phyloP scores from a whole-genome alignment of 345 rosid species.

The Euphorbia peplus region DNA sequence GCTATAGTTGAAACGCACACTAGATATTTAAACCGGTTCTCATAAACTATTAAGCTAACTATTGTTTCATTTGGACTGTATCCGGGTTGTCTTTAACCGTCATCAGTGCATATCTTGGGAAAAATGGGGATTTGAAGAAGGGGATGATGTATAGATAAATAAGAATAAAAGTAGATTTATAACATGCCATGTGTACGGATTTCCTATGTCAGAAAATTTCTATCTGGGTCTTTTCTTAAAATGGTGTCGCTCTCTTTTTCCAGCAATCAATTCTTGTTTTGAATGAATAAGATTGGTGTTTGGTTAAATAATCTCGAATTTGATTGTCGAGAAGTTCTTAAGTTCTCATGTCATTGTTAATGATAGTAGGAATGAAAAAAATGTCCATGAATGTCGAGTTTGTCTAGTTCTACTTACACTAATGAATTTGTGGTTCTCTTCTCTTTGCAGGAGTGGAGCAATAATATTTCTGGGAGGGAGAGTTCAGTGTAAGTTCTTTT shows the following conservation, averaged over 20 bases:
- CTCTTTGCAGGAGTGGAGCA: conserved; percentile 61
- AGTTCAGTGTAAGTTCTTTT: conserved; percentile 49
- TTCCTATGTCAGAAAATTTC: conserved; percentile 1
- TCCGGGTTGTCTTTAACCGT: not conserved
- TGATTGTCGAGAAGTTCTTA: not conserved
- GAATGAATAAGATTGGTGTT: not conserved
- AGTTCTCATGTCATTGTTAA: not conserved
- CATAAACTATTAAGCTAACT: not conserved
- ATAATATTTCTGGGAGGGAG: conserved; percentile 45
- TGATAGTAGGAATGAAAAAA: not conserved
- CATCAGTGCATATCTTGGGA: not conserved
- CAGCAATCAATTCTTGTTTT: not conserved
- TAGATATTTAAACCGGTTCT: not conserved
- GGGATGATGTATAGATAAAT: not conserved
- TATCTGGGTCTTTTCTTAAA: not conserved
- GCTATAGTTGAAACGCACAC: not conserved
- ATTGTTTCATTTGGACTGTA: not conserved
- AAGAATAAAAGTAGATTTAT: conserved; percentile 1
- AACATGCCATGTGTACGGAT: not conserved
- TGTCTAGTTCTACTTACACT: conserved; percentile 10
- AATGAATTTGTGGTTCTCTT: conserved; percentile 18
- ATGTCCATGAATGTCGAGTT: not conserved
- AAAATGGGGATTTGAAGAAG: not conserved
- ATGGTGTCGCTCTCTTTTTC: not conserved
- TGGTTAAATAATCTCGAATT: not conserved